These are phyloP conservation scores for Cutaneotrichosporon sp. DNA, from an alignment of 1,284 basidiomycete genomes.

Conservation along the genomic window DNA sequence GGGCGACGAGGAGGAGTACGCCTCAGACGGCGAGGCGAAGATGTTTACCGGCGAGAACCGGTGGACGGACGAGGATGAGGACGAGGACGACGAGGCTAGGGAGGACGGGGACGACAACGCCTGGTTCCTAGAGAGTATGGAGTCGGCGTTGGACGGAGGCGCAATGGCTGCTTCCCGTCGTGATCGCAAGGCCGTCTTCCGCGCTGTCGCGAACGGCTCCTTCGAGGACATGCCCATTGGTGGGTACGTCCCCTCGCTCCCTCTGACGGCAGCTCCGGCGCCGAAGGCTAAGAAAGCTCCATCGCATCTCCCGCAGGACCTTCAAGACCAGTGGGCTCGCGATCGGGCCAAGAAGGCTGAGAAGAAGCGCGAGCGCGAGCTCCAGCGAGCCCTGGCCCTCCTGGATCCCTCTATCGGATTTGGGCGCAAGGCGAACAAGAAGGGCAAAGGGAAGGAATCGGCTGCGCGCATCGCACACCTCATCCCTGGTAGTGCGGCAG, in stretches of 20 bases:
- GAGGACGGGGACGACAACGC: constrained; percentile 21
- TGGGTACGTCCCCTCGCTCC: constrained; percentile 18
- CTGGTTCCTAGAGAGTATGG: constrained; percentile 16
- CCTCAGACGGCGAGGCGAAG: constrained; percentile 11
- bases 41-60: constrained; percentile 8
- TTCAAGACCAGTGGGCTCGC: constrained; percentile 69
- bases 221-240: constrained; percentile 52
- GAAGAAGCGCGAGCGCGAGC: constrained; percentile 61
- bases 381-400: constrained; percentile 27
- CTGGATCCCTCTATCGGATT: constrained; percentile 1
- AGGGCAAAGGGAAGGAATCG: constrained; percentile 59
- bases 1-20: constrained; percentile 19
- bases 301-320: constrained; percentile 57
- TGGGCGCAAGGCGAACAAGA: constrained; percentile 48
- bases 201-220: constrained; percentile 59
- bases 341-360: constrained; percentile 79
- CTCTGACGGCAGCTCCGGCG: constrained; percentile 21
- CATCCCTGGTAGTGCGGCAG: constrained; percentile 34
- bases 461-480: constrained; percentile 37
- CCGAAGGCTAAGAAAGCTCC: constrained; percentile 51
- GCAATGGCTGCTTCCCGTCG: constrained; percentile 53
- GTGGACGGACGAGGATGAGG: constrained; percentile 13
- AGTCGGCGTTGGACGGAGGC: constrained; percentile 56
- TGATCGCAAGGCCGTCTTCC: constrained; percentile 59
- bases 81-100: constrained; percentile 14